Evolutionary conservation across 2,329 filamentous ascomycete species (phyloP).

Genomic region (Hypocreales sp.): DNA sequence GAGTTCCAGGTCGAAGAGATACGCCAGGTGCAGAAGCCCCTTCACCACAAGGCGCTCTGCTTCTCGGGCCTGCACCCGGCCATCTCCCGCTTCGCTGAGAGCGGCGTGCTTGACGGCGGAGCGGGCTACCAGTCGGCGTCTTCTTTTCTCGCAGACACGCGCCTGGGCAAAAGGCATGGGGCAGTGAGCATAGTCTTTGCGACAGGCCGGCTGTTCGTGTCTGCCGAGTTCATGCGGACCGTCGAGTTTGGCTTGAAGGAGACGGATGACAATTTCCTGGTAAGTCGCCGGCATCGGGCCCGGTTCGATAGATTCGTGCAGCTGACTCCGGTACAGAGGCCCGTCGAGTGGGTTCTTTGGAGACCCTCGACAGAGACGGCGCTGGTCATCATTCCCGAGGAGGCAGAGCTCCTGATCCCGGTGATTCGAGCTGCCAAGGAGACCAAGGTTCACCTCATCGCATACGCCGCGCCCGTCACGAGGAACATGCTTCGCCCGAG

Average conservation of each 20-base stretch:
- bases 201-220: conserved; percentile 17
- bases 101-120: conserved; percentile 16
- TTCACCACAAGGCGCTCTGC: conserved; percentile 18
- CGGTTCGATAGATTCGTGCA: no score
- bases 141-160: conserved; percentile 18
- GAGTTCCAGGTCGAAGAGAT: conserved; percentile 42
- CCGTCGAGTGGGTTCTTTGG: conserved; percentile 49
- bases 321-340: conserved; percentile 13
- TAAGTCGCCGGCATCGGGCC: no score
- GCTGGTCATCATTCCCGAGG: conserved; percentile 46
- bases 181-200: conserved; percentile 15
- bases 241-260: conserved; percentile 1
- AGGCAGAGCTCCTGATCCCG: conserved; percentile 39
- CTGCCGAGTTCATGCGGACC: conserved; percentile 8
- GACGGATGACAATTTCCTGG: conserved; percentile 3
- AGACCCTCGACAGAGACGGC: conserved; percentile 27
- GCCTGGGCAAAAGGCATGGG: conserved; percentile 21
- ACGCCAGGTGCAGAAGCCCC: conserved; percentile 34
- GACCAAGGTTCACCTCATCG: conserved; percentile 27
- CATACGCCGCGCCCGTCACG: conserved; percentile 45
- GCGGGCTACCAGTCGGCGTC: conserved; percentile 9
- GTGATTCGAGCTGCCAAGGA: conserved; percentile 14
- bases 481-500: conserved; percentile 45
- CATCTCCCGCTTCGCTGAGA: conserved; percentile 27
- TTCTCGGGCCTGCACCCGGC: conserved; percentile 31